Conservation (phyloP, 1,139 yeast species). For the Pichia sp. region DNA sequence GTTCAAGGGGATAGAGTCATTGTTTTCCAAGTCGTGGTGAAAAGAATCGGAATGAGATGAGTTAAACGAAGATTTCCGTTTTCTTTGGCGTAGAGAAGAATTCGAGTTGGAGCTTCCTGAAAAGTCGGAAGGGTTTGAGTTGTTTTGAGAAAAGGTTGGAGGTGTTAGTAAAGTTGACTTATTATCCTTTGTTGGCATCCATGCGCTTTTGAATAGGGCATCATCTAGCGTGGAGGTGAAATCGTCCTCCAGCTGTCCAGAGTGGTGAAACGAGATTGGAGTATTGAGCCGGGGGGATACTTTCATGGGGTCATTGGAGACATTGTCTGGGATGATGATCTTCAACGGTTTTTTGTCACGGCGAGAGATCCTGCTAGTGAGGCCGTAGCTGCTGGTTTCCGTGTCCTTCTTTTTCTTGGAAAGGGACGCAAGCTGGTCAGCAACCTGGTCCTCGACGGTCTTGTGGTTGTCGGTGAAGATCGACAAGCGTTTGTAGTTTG, state of each 20-base stretch:
- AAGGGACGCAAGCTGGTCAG: neutral
- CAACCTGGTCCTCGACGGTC: neutral
- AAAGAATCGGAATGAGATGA: slow-evolving; percentile 3
- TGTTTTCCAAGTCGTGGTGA: slow-evolving; percentile 9
- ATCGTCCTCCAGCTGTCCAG: slow-evolving; percentile 7
- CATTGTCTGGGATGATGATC: slow-evolving; percentile 1
- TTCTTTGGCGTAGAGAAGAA: slow-evolving; percentile 2
- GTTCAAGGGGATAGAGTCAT: slow-evolving; percentile 8
- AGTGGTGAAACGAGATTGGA: neutral
- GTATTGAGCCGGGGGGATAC: slow-evolving; percentile 5
- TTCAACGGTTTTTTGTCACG: neutral
- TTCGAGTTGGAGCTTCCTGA: neutral
- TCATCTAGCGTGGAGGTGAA: slow-evolving; percentile 15
- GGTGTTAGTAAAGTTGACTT: neutral
- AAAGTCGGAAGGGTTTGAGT: neutral
- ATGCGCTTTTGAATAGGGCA: slow-evolving; percentile 12
- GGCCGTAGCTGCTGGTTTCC: neutral
- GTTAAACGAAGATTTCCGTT: neutral
- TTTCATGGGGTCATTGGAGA: neutral
- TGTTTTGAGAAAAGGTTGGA: neutral
- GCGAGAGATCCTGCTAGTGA: neutral
- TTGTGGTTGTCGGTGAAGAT: slow-evolving; percentile 1
- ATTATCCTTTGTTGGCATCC: slow-evolving; percentile 13
- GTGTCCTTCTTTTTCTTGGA: neutral
- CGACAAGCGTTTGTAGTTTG: slow-evolving; percentile 5